phyloP scores from a whole-genome alignment of 2,329 filamentous ascomycete species.

The Ilyonectria destructans region DNA sequence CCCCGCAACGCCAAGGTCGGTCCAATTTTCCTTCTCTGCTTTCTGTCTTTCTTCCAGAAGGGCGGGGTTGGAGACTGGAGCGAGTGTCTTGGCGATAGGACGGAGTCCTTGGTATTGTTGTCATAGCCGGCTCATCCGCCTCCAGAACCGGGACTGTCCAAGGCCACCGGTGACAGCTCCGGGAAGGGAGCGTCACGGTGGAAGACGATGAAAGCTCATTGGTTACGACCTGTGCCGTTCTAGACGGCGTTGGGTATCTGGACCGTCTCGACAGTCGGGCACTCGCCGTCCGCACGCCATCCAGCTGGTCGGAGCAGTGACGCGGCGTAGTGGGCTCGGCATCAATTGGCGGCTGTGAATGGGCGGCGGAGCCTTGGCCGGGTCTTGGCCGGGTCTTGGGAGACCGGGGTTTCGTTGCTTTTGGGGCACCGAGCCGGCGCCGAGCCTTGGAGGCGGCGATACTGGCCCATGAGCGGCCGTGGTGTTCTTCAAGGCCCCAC shows the following conservation, averaged over 20 bases:
- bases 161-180: constrained; percentile 34
- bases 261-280: constrained; percentile 34
- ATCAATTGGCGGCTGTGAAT: constrained; percentile 41
- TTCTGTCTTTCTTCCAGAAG: constrained; percentile 40
- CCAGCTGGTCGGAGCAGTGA: constrained; percentile 42
- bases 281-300: constrained; percentile 44
- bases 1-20: constrained; percentile 46
- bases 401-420: constrained; percentile 37
- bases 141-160: constrained; percentile 37
- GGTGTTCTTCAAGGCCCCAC: constrained; percentile 31
- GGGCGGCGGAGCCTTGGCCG: constrained; percentile 32
- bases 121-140: constrained; percentile 37
- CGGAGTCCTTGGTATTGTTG: constrained; percentile 44
- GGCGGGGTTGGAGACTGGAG: constrained; percentile 45
- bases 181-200: constrained; percentile 25
- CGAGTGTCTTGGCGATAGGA: constrained; percentile 45
- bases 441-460: constrained; percentile 40
- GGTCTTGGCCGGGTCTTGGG: constrained; percentile 45
- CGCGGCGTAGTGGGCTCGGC: constrained; percentile 49
- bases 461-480: constrained; percentile 25
- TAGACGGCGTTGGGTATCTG: constrained; percentile 34
- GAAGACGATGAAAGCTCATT: constrained; percentile 29
- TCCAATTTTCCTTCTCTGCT: constrained; percentile 48
- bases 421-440: constrained; percentile 35
- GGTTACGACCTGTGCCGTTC: constrained; percentile 33